Base-by-base conservation (phyloP, 441 rosid species). In the Erodium trifolium region DNA sequence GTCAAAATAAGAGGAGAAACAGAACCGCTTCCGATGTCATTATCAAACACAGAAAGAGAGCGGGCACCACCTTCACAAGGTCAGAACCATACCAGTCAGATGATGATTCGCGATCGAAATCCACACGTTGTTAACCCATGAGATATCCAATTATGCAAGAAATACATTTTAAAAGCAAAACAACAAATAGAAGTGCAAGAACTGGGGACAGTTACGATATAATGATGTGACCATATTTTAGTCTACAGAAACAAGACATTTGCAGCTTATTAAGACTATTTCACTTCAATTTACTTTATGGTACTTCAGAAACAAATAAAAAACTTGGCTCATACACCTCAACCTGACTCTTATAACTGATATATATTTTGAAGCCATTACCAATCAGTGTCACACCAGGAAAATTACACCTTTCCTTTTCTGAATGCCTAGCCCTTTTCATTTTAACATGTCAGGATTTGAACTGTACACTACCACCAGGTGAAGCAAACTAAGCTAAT, bases 1-100 rank as follows among this genome's bases (percentile, higher is more conserved):
- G 95, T 89, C 68, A 93, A 78, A 64, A 93, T 91, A 76, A 93
- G 83, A 67, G 99, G 98, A 72, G 98, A 93, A 72, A 89, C 76
- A 23, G 97, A 89, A 82, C 96, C 93, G 75, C 92, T 91, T 65
- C 97, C 95, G 39, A 89, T 83, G 82, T 89, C 86, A 70, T 88
- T 91, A 81, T 91, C 92, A 67, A 93, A 89, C 67, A 89, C 91
- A 29, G 95, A 83, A 72, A 93, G 84, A 76, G 99, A 93, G 69
- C 89, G 89, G 62, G 95, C 92, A 78, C 96, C 99, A 77, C 95
- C 99, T 93, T 81, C 81, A 70, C 60, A 77, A 73, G 35, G 68
- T 71, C 37, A 62, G 59, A 5, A 68, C 55, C 10, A 63, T 8
- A 67, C 70, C 2, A 66, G 19, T 37, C 1, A 23, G 18, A 45